phyloP scores from a whole-genome alignment of 2,329 filamentous ascomycete genomes.

The Cryoendolithus antarcticus region DNA sequence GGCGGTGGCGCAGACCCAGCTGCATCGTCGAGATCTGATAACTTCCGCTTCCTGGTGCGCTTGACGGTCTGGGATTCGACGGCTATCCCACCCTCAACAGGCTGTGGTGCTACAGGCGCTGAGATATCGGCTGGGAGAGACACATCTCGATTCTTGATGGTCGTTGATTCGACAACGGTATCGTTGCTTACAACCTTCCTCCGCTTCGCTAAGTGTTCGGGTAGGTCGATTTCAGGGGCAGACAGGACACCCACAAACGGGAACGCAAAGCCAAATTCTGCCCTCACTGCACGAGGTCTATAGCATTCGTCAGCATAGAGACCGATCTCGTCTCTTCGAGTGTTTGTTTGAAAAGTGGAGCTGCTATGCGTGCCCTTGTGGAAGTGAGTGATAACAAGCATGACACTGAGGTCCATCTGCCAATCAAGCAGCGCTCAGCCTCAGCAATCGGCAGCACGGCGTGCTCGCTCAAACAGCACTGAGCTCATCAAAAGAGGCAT shows the following conservation, averaged over 20 bases:
- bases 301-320: not conserved
- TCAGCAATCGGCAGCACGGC: too few species aligned
- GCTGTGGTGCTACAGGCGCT: not conserved
- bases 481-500: not conserved
- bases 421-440: too few species aligned
- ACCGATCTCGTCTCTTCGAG: not conserved
- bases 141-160: not conserved
- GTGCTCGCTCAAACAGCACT: too few species aligned
- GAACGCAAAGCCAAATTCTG: slow-evolving; percentile 20
- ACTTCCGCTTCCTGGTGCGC: not conserved
- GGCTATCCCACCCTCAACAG: not conserved
- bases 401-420: too few species aligned
- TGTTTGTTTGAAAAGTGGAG: too few species aligned
- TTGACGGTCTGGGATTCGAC: not conserved
- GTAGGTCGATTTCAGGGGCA: not conserved
- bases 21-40: not conserved
- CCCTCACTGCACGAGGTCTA: slow-evolving; percentile 14
- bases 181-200: not conserved
- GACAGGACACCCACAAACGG: slow-evolving; percentile 2
- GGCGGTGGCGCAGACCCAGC: too few species aligned
- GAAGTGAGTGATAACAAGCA: too few species aligned
- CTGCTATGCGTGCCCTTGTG: too few species aligned
- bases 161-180: not conserved
- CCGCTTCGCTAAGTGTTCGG: slow-evolving; percentile 13
- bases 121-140: too few species aligned